These are phyloP conservation scores for Hansenula sp. DNA, from an alignment of 1,139 yeast species.

Conservation along the genomic window DNA sequence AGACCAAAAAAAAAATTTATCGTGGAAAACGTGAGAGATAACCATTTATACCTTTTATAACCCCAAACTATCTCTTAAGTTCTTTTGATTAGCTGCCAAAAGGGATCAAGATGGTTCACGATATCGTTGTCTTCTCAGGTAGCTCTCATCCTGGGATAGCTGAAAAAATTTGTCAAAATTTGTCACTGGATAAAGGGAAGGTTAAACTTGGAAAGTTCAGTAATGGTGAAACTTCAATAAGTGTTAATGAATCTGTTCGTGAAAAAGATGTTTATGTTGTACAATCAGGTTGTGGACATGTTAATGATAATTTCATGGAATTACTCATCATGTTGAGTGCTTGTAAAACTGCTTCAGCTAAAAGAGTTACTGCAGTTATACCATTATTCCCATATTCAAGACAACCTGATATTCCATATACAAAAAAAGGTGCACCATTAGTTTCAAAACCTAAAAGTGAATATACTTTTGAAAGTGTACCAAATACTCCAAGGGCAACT, in stretches of 20 bases:
- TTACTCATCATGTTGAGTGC: constrained; percentile 86
- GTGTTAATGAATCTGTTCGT: constrained; percentile 78
- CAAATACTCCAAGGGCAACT: constrained; percentile 51
- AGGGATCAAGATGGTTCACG: constrained; percentile 43
- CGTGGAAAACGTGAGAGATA: too few species aligned
- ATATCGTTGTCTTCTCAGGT: constrained; percentile 68
- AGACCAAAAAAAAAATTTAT: too few species aligned
- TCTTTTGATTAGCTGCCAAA: too few species aligned
- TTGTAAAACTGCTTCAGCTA: constrained; percentile 93
- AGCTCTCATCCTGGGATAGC: constrained; percentile 63
- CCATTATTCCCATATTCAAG: constrained; percentile 95
- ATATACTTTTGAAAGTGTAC: constrained; percentile 59
- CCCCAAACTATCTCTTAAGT: too few species aligned
- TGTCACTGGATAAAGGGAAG: constrained; percentile 57
- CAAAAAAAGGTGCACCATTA: constrained; percentile 61
- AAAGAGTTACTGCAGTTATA: constrained; percentile 87
- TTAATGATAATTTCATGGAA: constrained; percentile 88
- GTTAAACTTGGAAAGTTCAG: constrained; percentile 58
- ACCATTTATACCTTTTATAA: too few species aligned
- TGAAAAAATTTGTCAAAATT: constrained; percentile 56
- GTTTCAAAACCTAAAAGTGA: constrained; percentile 38
- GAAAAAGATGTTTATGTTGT: constrained; percentile 88
- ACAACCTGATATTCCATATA: constrained; percentile 93
- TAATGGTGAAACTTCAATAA: constrained; percentile 90
- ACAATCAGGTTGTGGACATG: constrained; percentile 73